Conservation (phyloP, 768 basidiomycete genomes). For the Naematelia aurantialba region DNA sequence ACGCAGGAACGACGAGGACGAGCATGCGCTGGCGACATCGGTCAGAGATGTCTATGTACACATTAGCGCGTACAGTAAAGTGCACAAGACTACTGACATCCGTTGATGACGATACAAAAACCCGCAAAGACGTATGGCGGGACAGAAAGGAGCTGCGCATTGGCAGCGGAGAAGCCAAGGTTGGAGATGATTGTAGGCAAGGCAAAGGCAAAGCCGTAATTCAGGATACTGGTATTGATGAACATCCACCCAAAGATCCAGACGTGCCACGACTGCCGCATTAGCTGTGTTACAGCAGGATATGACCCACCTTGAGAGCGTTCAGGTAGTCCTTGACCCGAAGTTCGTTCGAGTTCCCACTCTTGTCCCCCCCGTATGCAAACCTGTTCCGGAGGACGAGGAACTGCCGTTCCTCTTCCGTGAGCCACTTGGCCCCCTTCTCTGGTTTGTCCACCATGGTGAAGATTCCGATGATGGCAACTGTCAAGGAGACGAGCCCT, state of each 20-base stretch:
- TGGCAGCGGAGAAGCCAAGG: conserved; percentile 37
- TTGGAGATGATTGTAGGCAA: conserved; percentile 37
- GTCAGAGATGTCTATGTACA: conserved; percentile 9
- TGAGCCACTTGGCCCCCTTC: conserved; percentile 26
- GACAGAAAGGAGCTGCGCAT: conserved; percentile 30
- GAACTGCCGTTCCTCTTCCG: conserved; percentile 26
- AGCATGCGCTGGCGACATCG: conserved; percentile 5
- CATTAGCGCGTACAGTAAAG: conserved; percentile 1
- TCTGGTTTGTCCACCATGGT: conserved; percentile 17
- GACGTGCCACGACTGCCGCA: conserved; percentile 23
- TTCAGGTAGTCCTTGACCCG: conserved; percentile 11
- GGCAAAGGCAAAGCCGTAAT: conserved; percentile 38
- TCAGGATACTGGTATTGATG: conserved; percentile 28
- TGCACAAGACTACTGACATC: conserved; percentile 10
- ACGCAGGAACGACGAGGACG: conserved; percentile 9
- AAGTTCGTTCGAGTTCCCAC: conserved; percentile 17
- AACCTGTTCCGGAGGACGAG: conserved; percentile 25
- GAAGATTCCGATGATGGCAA: conserved; percentile 4
- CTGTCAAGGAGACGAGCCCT: conserved; percentile 11
- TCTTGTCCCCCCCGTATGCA: conserved; percentile 19
- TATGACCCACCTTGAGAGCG: conserved; percentile 23
- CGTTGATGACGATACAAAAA: conserved; percentile 26
- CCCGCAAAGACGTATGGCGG: conserved; percentile 40
- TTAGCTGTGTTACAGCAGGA: not conserved
- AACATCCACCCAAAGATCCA: conserved; percentile 28